Conservation (phyloP, 1,139 yeast genomes). For the Hyphopichia buzzinii region DNA sequence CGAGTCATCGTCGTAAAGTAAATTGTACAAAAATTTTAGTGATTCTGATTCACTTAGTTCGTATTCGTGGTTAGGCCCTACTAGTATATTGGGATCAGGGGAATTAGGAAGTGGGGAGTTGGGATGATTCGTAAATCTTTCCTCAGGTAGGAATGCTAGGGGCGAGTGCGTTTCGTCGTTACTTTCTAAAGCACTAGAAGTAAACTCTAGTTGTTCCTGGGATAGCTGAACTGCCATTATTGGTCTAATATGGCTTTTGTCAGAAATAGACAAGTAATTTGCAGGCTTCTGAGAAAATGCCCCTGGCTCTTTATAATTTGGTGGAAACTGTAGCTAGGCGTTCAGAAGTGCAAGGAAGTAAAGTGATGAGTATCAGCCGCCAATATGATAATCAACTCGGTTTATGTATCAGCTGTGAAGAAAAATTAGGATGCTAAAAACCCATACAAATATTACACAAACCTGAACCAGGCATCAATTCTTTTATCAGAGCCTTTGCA, state of each 20-base stretch:
- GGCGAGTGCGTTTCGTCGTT: not conserved
- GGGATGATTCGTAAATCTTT: not conserved
- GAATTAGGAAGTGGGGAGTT: not conserved
- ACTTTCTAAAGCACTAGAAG: not conserved
- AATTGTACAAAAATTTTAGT: constrained; percentile 37
- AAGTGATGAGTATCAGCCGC: too few species aligned
- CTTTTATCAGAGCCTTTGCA: too few species aligned
- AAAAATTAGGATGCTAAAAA: not conserved
- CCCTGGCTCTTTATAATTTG: too few species aligned
- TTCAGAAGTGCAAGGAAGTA: too few species aligned
- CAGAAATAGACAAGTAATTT: too few species aligned
- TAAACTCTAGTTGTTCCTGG: not conserved
- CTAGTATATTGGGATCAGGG: not conserved
- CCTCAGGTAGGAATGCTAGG: not conserved
- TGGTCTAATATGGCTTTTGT: too few species aligned
- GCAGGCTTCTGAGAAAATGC: too few species aligned
- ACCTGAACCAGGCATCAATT: too few species aligned
- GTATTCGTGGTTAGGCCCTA: constrained; percentile 23
- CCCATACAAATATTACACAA: not conserved
- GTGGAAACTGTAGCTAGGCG: too few species aligned
- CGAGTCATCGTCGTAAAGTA: constrained; percentile 39
- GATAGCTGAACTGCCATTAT: constrained; percentile 1
- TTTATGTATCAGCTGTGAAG: too few species aligned
- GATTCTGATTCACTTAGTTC: constrained; percentile 44
- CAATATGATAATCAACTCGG: too few species aligned